Base-by-base conservation (phyloP, 2,329 filamentous ascomycete genomes). In the Alternaria burnsii region DNA sequence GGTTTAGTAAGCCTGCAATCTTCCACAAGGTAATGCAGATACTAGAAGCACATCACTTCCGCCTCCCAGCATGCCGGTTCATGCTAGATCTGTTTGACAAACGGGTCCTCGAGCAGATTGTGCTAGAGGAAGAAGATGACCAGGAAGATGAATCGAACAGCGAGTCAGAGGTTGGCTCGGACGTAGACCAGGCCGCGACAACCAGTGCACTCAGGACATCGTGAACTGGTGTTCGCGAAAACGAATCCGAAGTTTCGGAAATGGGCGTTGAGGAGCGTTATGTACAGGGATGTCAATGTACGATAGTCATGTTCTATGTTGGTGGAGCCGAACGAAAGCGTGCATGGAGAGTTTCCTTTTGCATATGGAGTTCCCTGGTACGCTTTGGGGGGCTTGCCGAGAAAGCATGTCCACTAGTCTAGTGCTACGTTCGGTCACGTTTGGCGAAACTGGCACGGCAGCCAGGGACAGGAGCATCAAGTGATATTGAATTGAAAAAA, bases 1-100 rank as follows among this genome's bases (percentile, higher is more conserved):
- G 89, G 0, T 97, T 99, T 76, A 86, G 86, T 38, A 90, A 91
- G 71, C 87, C 90, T 5, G 84, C 85, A 5, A 86, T 99, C 42
- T 98, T 98, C 82, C 89, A 89, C 68, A 92, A 93, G 73, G 89
- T 95, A 47, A 89, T 99, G 83, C 87, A 88, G 9, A 84, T 98
- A 50, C 85, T 99, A 60, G 93, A 97, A 78, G 89, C 88, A 68
- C 94, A 97, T 71, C 93, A 96, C 75, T 98, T 95, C 79, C 88
- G 93, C 22, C 85, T 99, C 2, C 90, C 90, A 1, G 91, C 96
- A 28, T 90, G 94, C 63, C 89, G 94, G 46, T 94, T 97, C 80
- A 91, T 97, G 36, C 89, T 98, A 61, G 95, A 98, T 75, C 81
- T 99, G 22, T 99, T 99, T 72, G 94, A 98, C 73, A 95, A 94